phyloP scores from a whole-genome alignment of 495 filamentous ascomycete genomes.

The Bathelium albidoporum region DNA sequence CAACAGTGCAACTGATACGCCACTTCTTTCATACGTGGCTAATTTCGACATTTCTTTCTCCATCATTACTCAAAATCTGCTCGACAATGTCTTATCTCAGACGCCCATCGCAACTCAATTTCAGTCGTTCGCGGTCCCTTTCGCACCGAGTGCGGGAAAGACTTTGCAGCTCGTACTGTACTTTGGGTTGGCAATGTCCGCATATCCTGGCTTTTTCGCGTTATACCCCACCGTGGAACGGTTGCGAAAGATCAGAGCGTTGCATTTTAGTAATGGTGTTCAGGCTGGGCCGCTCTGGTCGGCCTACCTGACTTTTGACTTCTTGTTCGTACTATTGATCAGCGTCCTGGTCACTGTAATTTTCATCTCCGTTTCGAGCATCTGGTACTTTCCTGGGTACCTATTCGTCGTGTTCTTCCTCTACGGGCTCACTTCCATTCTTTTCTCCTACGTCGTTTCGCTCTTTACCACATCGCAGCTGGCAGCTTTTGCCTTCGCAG shows the following conservation, averaged over 20 bases:
- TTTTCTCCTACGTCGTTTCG: slow-evolving; percentile 64
- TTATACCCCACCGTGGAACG: slow-evolving; percentile 78
- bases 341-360: slow-evolving; percentile 52
- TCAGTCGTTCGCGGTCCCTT: slow-evolving; percentile 60
- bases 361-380: slow-evolving; percentile 44
- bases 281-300: slow-evolving; percentile 28
- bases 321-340: slow-evolving; percentile 50
- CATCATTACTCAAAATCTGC: slow-evolving; percentile 60
- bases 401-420: slow-evolving; percentile 65
- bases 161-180: slow-evolving; percentile 73
- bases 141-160: slow-evolving; percentile 50
- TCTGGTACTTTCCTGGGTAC: slow-evolving; percentile 69
- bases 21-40: slow-evolving; percentile 54
- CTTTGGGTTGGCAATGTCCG: slow-evolving; percentile 61
- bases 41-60: slow-evolving; percentile 42
- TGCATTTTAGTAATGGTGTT: slow-evolving; percentile 72
- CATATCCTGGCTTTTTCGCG: slow-evolving; percentile 74
- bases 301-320: slow-evolving; percentile 72
- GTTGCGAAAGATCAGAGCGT: slow-evolving; percentile 60
- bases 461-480: slow-evolving; percentile 59
- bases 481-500: slow-evolving; percentile 63
- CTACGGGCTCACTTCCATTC: slow-evolving; percentile 60
- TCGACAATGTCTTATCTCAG: slow-evolving; percentile 54
- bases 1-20: slow-evolving; percentile 33
- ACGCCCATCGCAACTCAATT: slow-evolving; percentile 57